Base-by-base conservation (phyloP, 495 filamentous ascomycete genomes). In the Penicillium chermesinum region DNA sequence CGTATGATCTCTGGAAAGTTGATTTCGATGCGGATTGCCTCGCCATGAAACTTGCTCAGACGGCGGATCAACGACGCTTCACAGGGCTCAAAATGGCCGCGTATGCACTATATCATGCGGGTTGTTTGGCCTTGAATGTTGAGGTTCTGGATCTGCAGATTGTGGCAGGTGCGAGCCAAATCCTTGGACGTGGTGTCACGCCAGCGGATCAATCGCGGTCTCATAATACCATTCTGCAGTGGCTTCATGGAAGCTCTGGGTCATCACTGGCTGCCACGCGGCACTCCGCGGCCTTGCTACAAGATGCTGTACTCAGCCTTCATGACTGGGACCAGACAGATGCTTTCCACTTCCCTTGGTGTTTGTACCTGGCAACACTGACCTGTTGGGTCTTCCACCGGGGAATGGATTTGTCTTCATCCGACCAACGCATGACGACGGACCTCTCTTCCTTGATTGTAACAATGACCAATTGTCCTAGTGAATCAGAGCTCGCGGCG, bases 101-200 rank as follows among this genome's bases (percentile, higher is more conserved):
- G 10, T 54, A 73, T 39, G 64, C 75, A 0, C 59, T 80, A 2
- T 80, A 77, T 41, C 77, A 78, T 37, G 67, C 72, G 0, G 73
- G 77, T 0, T 69, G 74, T 25, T 62, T 79, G 16, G 66, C 77
- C 1, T 53, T 80, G 25, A 59, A 74, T 36, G 72, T 74, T 0
- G 76, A 80, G n/a, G 67, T 80, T 17, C 59, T 78, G 16, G 76
- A 79, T 48, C 57, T 80, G 9, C 76, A 82, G 43, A 78, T 82
- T 27, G 74, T 69, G 14, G 77, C 78, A 0, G 78, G 78, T 0
- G 73, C 79, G 15, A 57, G 57, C 6, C 65, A 75, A 21, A 80
- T 82, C 33, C 63, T 80, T 0, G 74, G 77, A 0, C 69, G 75
- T 0, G 48, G 59, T 3, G 74, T 81, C 0, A 68, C 68, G 5